Percentiles rank a stretch among this genome's conserved stretches.
Conservation (phyloP, 1,284 basidiomycete genomes). For the Heterobasidion parviporum region DNA sequence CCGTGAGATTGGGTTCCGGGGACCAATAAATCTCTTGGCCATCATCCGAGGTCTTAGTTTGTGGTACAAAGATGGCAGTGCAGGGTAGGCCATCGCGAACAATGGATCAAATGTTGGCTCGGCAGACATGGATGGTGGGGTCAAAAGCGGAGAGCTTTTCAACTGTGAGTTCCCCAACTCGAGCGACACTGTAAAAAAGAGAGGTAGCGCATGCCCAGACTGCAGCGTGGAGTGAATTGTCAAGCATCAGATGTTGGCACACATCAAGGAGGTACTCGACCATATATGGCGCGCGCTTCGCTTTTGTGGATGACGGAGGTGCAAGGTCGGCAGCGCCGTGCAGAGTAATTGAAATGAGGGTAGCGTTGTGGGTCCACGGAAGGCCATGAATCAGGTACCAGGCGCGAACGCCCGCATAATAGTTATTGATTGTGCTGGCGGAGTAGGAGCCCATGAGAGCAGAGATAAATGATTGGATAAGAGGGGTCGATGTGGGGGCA, state of each 20-base stretch:
- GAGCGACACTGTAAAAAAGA: conserved; percentile 21
- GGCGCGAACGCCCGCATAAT: too few relatives aligned
- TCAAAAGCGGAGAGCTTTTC: conserved; percentile 18
- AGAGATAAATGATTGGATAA: too few relatives aligned
- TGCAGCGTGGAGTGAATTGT: conserved; percentile 21
- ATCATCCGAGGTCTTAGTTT: too few relatives aligned
- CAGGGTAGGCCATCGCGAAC: too few relatives aligned
- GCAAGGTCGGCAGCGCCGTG: conserved; percentile 2
- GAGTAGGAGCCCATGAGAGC: too few relatives aligned
- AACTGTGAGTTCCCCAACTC: conserved; percentile 28
- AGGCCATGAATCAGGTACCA: neutral
- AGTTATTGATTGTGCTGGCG: too few relatives aligned
- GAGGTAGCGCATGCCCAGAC: conserved; percentile 24
- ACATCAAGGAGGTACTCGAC: conserved; percentile 6
- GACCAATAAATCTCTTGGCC: too few relatives aligned
- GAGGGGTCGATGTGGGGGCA: too few relatives aligned
- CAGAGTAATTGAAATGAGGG: conserved; percentile 4
- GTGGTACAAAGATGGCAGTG: too few relatives aligned
- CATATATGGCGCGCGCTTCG: conserved; percentile 11
- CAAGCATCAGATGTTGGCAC: neutral
- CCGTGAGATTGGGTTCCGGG: too few relatives aligned
- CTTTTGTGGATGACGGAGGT: conserved; percentile 2
- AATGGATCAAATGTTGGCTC: too few relatives aligned
- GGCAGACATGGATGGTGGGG: conserved; percentile 14
- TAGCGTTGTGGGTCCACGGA: neutral